A percentile compares a stretch with the other conserved stretches of the same genome.
phyloP scores from a whole-genome alignment of 2,329 filamentous ascomycete genomes.

The Pseudogymnoascus sp. region DNA sequence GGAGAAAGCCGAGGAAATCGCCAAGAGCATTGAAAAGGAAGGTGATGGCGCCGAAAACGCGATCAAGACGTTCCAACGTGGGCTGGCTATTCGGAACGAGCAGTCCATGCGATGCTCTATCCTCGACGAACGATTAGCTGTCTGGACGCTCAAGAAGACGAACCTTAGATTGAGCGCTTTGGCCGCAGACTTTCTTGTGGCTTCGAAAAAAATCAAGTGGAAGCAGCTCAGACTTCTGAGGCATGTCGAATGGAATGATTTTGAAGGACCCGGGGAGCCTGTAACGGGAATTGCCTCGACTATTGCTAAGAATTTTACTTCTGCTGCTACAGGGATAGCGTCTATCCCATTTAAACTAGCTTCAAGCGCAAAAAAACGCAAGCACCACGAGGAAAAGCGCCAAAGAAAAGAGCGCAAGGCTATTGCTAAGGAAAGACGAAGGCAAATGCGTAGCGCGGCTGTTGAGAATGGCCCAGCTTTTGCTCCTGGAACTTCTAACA shows the following conservation, averaged over 20 bases:
- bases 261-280: slow-evolving; percentile 66
- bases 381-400: slow-evolving; percentile 39
- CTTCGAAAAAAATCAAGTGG: slow-evolving; percentile 54
- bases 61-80: slow-evolving; percentile 57
- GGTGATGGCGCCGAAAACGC: slow-evolving; percentile 64
- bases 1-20: slow-evolving; percentile 49
- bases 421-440: slow-evolving; percentile 15
- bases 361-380: slow-evolving; percentile 48
- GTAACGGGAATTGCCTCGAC: slow-evolving; percentile 58
- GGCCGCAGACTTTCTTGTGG: slow-evolving; percentile 57
- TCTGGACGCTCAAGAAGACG: slow-evolving; percentile 57
- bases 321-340: slow-evolving; percentile 54
- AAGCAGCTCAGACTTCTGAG: slow-evolving; percentile 55
- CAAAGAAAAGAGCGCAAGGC: slow-evolving; percentile 30
- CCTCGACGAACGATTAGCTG: slow-evolving; percentile 52
- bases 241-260: slow-evolving; percentile 69
- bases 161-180: slow-evolving; percentile 52
- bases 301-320: slow-evolving; percentile 48
- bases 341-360: slow-evolving; percentile 55
- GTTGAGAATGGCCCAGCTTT: not conserved
- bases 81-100: slow-evolving; percentile 44
- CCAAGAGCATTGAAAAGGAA: slow-evolving; percentile 50
- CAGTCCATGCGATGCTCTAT: slow-evolving; percentile 58
- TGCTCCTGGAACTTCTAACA: not conserved
- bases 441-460: not conserved